Percentiles rank a stretch among this genome's conserved stretches.
phyloP scores from a whole-genome alignment of 371 early-diverging fungal species.

The Rhizopus arrhizus region DNA sequence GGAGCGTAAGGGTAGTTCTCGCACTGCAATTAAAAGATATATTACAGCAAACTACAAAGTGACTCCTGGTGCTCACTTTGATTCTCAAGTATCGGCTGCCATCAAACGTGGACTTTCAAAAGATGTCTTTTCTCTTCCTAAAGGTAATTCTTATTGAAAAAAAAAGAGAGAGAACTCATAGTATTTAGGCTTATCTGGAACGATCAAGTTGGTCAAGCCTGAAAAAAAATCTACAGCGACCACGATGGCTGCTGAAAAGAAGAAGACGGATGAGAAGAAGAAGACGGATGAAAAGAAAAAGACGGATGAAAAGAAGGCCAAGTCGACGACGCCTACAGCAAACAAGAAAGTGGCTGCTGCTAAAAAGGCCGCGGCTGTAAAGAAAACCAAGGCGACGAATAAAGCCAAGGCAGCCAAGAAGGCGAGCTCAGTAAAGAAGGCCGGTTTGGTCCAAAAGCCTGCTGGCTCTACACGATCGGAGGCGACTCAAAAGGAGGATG shows the following conservation, averaged over 20 bases:
- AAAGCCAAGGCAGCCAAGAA: too few species aligned
- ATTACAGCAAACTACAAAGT: constrained; percentile 68
- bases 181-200: constrained; percentile 12
- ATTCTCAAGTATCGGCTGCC: constrained; percentile 57
- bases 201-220: constrained; percentile 48
- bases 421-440: too few species aligned
- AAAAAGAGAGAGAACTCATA: not conserved
- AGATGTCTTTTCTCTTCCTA: constrained; percentile 61
- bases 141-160: constrained; percentile 36
- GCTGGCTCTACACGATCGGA: too few species aligned
- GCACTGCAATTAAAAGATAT: constrained; percentile 73
- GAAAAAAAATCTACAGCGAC: constrained; percentile 45
- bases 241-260: constrained; percentile 38
- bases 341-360: constrained; percentile 11
- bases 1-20: constrained; percentile 68
- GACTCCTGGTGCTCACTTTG: constrained; percentile 40
- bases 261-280: constrained; percentile 31
- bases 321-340: not conserved
- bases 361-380: constrained; percentile 16
- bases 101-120: constrained; percentile 60
- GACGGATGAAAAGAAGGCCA: constrained; percentile 19
- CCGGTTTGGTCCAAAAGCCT: too few species aligned
- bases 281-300: constrained; percentile 33
- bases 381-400: too few species aligned
- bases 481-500: too few species aligned